Base-by-base conservation (phyloP, 202 grass and related monocot genomes). In the Zizania palustris region DNA sequence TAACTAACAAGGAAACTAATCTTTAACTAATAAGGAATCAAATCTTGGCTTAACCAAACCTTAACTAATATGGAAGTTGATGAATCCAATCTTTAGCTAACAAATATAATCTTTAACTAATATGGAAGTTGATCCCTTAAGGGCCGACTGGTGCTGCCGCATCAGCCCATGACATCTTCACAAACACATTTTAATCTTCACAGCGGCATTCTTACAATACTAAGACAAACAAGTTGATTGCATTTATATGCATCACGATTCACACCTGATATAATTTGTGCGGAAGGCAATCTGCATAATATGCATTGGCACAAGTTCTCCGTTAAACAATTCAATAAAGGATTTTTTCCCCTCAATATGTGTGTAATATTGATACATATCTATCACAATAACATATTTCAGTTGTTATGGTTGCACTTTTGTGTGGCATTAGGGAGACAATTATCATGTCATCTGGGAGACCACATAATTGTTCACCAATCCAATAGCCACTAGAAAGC, bases 401-500 rank as follows among this genome's bases (percentile, higher is more conserved):
- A 44, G 6, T 19, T 34, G 36, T 54, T 14, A 45, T 37, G 41
- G 10, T 16, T 43, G 75, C 56, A 45, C 55, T 78, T 62, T 48
- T 65, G 40, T 71, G 48, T 64, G 20, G 18, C 54, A 79, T 76
- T 37, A 69, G 67, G 79, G 67, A 68, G 21, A 87, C 60, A 68
- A 14, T 21, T 45, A 78, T 72, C 70, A 60, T 83, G 61, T 45
- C n/a, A 54, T 45, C 28, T n/a, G 15, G 63, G 14, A 62, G 45
- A 75, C 35, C 56, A 74, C 40, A 67, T 53, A 62, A 20, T 48
- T 77, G 28, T 82, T 28, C 62, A 78, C 63, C 53, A 73, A 51
- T 42, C 63, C 53, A 73, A 51, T 42, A 63, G 50, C 40, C 20
- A 60, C 58, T 54, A 70, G 70, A 75, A 69, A 22, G 71, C 51